These are phyloP conservation scores for Leccinum subrobustum DNA, from an alignment of 1,284 basidiomycete species.

Conservation along the genomic window DNA sequence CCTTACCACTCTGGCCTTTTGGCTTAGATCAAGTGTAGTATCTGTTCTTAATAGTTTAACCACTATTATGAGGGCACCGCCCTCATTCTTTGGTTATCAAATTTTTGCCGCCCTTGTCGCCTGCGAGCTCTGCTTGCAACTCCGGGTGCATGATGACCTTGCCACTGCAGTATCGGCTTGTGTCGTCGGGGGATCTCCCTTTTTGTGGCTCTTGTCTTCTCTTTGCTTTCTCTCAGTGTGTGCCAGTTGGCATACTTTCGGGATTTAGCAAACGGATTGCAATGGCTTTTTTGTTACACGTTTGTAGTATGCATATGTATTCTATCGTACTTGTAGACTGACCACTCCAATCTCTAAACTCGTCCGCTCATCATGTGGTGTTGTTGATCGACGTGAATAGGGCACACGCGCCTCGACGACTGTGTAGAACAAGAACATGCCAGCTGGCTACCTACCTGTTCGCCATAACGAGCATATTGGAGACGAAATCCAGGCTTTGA, in stretches of 20 bases:
- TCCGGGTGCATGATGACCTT: constrained; percentile 34
- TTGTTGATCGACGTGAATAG: too few species aligned
- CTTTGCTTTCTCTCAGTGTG: background rate
- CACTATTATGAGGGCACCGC: constrained; percentile 37
- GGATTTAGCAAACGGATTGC: constrained; percentile 4
- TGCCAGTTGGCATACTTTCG: constrained; percentile 6
- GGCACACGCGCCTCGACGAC: too few species aligned
- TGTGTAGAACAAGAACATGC: too few species aligned
- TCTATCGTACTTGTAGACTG: too few species aligned
- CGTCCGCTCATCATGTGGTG: too few species aligned
- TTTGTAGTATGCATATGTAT: too few species aligned
- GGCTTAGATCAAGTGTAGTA: constrained; percentile 98
- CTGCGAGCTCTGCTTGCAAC: constrained; percentile 37
- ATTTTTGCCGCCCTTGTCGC: constrained; percentile 33
- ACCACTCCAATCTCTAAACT: too few species aligned
- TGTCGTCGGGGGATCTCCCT: constrained; percentile 31
- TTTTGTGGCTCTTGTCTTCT: constrained; percentile 3
- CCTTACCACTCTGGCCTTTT: constrained; percentile 89
- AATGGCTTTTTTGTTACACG: background rate
- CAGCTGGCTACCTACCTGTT: too few species aligned
- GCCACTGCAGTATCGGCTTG: constrained; percentile 33
- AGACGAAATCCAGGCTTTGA: too few species aligned
- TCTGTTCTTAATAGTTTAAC: constrained; percentile 37
- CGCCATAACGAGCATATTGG: too few species aligned
- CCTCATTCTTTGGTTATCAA: constrained; percentile 35